These are phyloP conservation scores for Madurella mycetomatis DNA, from an alignment of 2,329 filamentous ascomycete genomes.

Conservation along the genomic window DNA sequence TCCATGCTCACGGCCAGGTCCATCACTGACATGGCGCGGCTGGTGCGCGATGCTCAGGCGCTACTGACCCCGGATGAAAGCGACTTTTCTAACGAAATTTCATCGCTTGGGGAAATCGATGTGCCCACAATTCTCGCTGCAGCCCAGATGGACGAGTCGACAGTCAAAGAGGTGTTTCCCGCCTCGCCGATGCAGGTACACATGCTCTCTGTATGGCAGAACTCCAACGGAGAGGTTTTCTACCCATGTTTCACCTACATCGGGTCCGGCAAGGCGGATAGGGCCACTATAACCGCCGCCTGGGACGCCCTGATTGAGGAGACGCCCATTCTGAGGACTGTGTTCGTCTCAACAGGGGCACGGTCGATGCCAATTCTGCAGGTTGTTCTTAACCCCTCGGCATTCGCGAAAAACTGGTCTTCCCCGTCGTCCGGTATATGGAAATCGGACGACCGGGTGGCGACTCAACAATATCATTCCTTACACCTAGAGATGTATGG, in stretches of 20 bases:
- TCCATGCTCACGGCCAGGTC: constrained; percentile 65
- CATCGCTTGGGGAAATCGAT: constrained; percentile 32
- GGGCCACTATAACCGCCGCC: constrained; percentile 45
- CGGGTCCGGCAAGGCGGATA: constrained; percentile 38
- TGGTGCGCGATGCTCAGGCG: not conserved
- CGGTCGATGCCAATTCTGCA: constrained; percentile 58
- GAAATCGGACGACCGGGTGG: not conserved
- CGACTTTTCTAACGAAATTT: not conserved
- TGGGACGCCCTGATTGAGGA: constrained; percentile 57
- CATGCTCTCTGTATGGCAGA: constrained; percentile 74
- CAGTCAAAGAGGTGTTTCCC: constrained; percentile 59
- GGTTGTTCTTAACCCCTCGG: constrained; percentile 44
- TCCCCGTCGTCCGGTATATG: not conserved
- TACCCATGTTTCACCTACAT: constrained; percentile 67
- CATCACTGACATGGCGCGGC: constrained; percentile 57
- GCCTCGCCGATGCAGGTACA: constrained; percentile 74
- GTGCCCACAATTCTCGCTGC: constrained; percentile 34
- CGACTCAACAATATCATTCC: constrained; percentile 23
- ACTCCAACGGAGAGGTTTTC: constrained; percentile 62
- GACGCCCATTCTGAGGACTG: constrained; percentile 64
- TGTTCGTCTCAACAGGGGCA: constrained; percentile 51
- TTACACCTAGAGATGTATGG: constrained; percentile 21
- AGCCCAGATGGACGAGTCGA: constrained; percentile 37
- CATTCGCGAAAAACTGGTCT: not conserved
- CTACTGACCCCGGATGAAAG: not conserved